A percentile compares a stretch with the other conserved stretches of the same genome.
Conservation (phyloP, 129 eudicot genomes). For the Centaurea solstitialis region DNA sequence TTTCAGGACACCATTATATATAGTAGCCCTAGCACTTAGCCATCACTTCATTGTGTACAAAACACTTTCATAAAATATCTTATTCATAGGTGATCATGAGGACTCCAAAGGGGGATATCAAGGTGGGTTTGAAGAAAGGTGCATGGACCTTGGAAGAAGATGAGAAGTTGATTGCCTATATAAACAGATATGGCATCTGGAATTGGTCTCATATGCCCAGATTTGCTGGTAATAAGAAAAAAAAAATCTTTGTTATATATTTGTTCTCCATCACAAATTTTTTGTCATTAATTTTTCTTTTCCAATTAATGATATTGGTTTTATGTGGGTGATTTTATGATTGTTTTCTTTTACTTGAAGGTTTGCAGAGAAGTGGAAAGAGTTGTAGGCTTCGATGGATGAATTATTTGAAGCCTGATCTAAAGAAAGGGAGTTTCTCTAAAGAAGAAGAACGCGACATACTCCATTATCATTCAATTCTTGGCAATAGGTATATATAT, state of each 20-base stretch:
- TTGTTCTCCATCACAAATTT: too few species aligned
- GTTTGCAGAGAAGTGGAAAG: constrained; percentile 42
- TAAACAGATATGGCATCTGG: constrained; percentile 34
- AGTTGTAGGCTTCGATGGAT: constrained; percentile 52
- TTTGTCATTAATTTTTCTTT: neutral
- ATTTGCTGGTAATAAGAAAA: constrained; percentile 28
- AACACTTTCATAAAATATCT: neutral
- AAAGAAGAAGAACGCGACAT: constrained; percentile 38
- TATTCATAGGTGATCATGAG: neutral
- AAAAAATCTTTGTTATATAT: too few species aligned
- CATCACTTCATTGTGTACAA: neutral
- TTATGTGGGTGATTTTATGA: neutral
- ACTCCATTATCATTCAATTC: constrained; percentile 16
- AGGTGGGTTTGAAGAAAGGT: constrained; percentile 5
- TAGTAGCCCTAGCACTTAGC: neutral
- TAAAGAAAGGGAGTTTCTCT: constrained; percentile 38
- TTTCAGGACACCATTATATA: neutral
- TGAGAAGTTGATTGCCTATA: constrained; percentile 32
- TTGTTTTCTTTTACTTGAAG: constrained; percentile 16
- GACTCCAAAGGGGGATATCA: neutral
- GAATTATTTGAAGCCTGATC: constrained; percentile 39
- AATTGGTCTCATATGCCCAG: constrained; percentile 43
- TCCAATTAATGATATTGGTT: neutral
- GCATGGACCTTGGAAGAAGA: constrained; percentile 47
- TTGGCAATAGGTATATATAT: constrained; percentile 28